Base-by-base conservation (phyloP, 2,329 filamentous ascomycete species). In the Alternaria brassicae region DNA sequence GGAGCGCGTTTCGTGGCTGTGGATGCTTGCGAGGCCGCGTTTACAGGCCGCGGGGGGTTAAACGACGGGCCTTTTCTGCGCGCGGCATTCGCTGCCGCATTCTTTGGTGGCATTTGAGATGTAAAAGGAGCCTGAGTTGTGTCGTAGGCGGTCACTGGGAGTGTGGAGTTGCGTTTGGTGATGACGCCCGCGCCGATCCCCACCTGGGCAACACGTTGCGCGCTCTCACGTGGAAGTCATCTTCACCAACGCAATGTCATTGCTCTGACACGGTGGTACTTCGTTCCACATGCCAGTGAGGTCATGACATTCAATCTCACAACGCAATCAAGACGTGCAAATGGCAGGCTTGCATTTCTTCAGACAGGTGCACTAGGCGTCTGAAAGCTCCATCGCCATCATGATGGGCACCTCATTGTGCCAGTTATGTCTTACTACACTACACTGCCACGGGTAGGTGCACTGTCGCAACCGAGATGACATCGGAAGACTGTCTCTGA, bases 41-140 rank as follows among this genome's bases (percentile, higher is more conserved):
- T 73, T 37, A 76, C 68, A 4, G 73, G 75, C 17, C 75, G 72
- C 7, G 76, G 77, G 9, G 77, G 76, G 23, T 78, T 77, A 65
- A 78, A 78, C 1, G 74, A 68, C 3, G 74, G 72, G 0, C 72
- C 73, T 60, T 73, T 76, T n/a, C 74, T 69, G 28, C 66, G 61
- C 4, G 61, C 30, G 19, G 60, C 55, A 49, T 68, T 71, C 8
- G 66, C 36, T 44, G 50, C 55, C 27, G 68, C 57, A 51, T 65
- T 69, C 36, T 73, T 73, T 1, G 68, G 71, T 8, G 72, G 70
- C 72, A 74, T 74, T 44, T 30, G 54, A 41, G 27, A 4, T 37
- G 23, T 6, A 2, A 32, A 25, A 12, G 45, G 36, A 10, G 23
- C n/a, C n/a, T 15, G 27, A 19, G 45, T 49, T 45, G 37, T n/a